phyloP scores from a whole-genome alignment of 495 filamentous ascomycete species.

The Hyaloscypha finlandica region DNA sequence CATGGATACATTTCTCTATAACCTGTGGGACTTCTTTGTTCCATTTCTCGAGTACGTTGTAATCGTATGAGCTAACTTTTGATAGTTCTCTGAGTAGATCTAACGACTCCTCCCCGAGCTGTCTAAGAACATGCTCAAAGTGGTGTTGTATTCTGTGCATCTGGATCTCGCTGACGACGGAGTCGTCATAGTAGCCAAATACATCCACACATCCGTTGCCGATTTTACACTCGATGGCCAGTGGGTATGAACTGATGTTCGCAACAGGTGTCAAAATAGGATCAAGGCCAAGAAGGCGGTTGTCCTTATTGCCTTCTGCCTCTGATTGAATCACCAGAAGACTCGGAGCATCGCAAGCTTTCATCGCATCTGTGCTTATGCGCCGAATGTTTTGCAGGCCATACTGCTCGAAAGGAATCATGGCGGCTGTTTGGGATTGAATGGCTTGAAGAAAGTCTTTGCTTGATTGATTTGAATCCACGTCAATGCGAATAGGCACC shows the following conservation, averaged over 20 bases:
- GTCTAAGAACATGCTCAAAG: too few species aligned
- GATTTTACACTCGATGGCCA: too few species aligned
- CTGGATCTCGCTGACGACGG: too few species aligned
- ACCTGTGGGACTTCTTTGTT: not conserved
- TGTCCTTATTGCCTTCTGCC: not conserved
- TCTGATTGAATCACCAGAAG: conserved; percentile 26
- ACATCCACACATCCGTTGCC: too few species aligned
- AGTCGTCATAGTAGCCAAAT: too few species aligned
- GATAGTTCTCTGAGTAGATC: too few species aligned
- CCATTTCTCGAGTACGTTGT: not conserved
- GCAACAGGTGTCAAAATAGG: not conserved
- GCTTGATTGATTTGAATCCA: conserved; percentile 59
- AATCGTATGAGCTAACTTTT: too few species aligned
- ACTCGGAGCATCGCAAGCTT: conserved; percentile 65
- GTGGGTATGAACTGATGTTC: too few species aligned
- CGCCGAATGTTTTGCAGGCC: conserved; percentile 70
- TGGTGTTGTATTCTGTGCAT: too few species aligned
- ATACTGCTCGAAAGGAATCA: conserved; percentile 64
- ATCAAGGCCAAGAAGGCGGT: not conserved
- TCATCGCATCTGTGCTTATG: conserved; percentile 60
- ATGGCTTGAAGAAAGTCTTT: conserved; percentile 53
- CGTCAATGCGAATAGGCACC: conserved; percentile 36
- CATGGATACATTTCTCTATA: conserved; percentile 45
- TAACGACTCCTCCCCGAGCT: too few species aligned
- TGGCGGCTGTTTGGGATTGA: conserved; percentile 51